Evolutionary conservation across 164 flowering plant genomes (phyloP).

Genomic region (Magnolia changhungtana): DNA sequence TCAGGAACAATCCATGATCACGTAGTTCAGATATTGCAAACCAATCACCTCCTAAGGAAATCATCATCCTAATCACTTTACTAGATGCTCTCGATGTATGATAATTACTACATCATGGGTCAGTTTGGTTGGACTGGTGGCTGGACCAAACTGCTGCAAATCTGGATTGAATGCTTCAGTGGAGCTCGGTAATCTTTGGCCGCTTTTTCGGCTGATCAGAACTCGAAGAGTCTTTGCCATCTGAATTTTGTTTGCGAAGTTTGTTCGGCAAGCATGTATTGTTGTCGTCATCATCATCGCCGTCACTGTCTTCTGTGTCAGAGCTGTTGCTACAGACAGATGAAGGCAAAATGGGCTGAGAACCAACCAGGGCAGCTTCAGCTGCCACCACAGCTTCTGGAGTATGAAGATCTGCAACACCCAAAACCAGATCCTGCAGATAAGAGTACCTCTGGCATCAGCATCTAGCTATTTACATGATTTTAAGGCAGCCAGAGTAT

Average conservation of each 20-base stretch:
- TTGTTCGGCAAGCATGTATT: conserved; percentile 1
- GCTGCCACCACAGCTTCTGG: conserved; percentile 89
- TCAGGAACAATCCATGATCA: neutral
- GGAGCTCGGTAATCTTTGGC: conserved; percentile 48
- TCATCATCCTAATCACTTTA: neutral
- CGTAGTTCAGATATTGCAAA: neutral
- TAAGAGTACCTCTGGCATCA: neutral
- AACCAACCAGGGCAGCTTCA: conserved; percentile 59
- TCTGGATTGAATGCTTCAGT: conserved; percentile 14
- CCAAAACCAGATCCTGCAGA: conserved; percentile 76
- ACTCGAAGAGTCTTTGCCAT: conserved; percentile 9
- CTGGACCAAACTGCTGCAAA: neutral
- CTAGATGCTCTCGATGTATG: neutral
- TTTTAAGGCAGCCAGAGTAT: no score
- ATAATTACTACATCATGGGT: no score
- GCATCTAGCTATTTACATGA: no score
- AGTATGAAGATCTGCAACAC: conserved; percentile 84
- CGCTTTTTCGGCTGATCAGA: conserved; percentile 29
- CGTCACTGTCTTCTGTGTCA: conserved; percentile 30
- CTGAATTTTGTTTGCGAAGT: conserved; percentile 17
- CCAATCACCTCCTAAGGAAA: neutral
- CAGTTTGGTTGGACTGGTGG: neutral
- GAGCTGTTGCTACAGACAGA: conserved; percentile 24
- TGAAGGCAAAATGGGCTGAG: conserved; percentile 31
- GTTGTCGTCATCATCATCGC: conserved; percentile 18